Conservation (phyloP, 1,139 yeast species). For the Debaryomyces sp. region DNA sequence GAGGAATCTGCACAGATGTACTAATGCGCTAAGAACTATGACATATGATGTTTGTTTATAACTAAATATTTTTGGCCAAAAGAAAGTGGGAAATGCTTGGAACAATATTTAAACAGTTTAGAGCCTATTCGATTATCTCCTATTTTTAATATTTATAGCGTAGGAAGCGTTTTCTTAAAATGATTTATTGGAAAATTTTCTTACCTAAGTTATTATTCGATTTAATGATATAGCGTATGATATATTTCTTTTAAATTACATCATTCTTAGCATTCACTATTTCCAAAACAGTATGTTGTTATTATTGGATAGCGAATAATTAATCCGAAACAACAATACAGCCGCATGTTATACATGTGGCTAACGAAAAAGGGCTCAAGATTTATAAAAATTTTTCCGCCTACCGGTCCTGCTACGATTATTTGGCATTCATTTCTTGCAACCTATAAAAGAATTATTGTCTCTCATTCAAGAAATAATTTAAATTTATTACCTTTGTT, state of each 20-base stretch:
- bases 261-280: background rate
- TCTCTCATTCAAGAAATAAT: background rate
- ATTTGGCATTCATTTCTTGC: background rate
- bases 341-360: slow-evolving; percentile 4
- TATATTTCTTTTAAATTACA: background rate
- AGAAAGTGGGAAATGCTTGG: background rate
- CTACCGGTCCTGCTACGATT: background rate
- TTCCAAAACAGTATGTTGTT: background rate
- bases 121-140: background rate
- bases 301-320: background rate
- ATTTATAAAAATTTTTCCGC: background rate
- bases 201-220: background rate
- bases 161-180: background rate
- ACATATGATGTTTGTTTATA: background rate
- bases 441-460: background rate
- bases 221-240: background rate
- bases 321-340: slow-evolving; percentile 1
- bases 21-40: too few species aligned
- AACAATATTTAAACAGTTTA: too few species aligned
- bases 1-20: background rate
- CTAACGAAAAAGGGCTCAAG: background rate
- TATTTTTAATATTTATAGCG: background rate
- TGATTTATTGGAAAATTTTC: background rate
- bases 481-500: background rate
- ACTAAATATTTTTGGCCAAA: background rate